A percentile compares a stretch with the other conserved stretches of the same genome.
These are phyloP conservation scores for Acacia crassicarpa DNA, from an alignment of 306 rosid species.

Conservation along the genomic window DNA sequence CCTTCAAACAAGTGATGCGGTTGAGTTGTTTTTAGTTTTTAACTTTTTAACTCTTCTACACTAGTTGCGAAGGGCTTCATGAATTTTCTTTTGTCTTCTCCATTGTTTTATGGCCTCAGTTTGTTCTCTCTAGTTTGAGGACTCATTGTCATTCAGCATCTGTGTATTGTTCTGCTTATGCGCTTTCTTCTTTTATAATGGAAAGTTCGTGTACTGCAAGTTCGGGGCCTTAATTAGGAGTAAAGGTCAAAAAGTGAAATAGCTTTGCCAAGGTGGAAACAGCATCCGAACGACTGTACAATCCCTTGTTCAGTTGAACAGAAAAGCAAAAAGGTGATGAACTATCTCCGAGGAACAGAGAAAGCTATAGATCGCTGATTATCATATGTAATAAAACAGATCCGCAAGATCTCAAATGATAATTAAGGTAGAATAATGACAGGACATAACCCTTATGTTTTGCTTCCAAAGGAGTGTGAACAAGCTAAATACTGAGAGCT, in stretches of 20 bases:
- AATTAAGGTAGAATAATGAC: not conserved
- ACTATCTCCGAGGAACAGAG: conserved; percentile 71
- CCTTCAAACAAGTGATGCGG: no score
- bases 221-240: conserved; percentile 19
- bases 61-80: not conserved
- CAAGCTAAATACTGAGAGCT: not conserved
- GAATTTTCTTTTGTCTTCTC: not conserved
- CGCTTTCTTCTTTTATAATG: not conserved
- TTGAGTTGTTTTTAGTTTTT: no score
- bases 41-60: not conserved
- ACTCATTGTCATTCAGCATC: not conserved
- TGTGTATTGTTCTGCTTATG: not conserved
- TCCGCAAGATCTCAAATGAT: conserved; percentile 46
- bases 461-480: conserved; percentile 20
- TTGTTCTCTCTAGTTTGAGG: not conserved
- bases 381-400: conserved; percentile 51
- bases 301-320: conserved; percentile 14
- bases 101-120: not conserved
- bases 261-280: not conserved
- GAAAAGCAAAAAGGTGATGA: conserved; percentile 18
- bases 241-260: not conserved
- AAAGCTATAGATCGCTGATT: not conserved
- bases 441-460: not conserved
- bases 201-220: not conserved
- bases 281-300: not conserved